Evolutionary conservation across 192 early-diverging fungal genomes (phyloP), one percentile per base, ranked within the genome.

Genomic region (Gaertneriomyces sp.): DNA sequence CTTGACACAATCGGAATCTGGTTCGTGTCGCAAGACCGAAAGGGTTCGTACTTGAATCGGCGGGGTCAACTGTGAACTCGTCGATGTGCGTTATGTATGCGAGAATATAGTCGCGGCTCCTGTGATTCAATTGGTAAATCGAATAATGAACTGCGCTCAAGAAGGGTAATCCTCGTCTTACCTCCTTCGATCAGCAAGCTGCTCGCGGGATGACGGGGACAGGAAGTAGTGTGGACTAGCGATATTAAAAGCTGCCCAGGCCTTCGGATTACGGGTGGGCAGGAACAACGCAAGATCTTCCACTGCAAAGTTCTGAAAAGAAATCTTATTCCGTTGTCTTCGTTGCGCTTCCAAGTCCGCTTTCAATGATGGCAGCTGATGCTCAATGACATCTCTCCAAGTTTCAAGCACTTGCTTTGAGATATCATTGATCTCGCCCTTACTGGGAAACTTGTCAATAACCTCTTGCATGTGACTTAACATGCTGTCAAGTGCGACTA

Each of bases 191-290:
- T 44, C 55, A 7, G 61, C 50, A 54, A 78, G 78, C 10, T 8
- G 4, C 14, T 7, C 10, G 6, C 50, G 42, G 42, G 55, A 41
- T 10, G 47, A 54, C 3, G 71, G 60, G 4, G 70, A 70, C 61
- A 81, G 64, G 53, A 77, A 81, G 45, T 70, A 75, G 50, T 81
- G 72, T 16, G 80, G 80, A 4, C 66, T 44, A 40, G 76, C 72
- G 45, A 78, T 72, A 53, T 81, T 75, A 64, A 81, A 81, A 5
- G 80, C 80, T 41, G 70, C 75, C 80, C 80, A 81, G 1, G 72
- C 73, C 73, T 72, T 75, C 5, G 74, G 74, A 53, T 81, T 75
- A 33, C 71, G 64, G 11, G 75, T 76, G 9, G 80, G 80, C 4
- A 81, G 68, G 60, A 81, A 81, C 10, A 81, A 64, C 7, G 57